Conservation (phyloP, 495 filamentous ascomycete genomes). For the Aspergillus kassunensis region DNA sequence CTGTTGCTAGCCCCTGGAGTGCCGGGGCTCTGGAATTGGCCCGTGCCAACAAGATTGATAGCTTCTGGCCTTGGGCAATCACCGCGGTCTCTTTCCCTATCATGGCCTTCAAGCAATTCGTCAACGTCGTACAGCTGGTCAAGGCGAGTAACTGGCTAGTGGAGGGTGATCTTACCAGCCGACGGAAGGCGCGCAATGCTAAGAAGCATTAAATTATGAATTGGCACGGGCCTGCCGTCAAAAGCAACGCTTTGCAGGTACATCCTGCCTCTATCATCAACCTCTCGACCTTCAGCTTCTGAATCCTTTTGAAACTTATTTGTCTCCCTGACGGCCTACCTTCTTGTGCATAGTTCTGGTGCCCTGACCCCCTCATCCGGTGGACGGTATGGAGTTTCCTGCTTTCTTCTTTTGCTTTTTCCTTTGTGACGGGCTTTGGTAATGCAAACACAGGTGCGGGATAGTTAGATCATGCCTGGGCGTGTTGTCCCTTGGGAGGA, state of each 20-base stretch:
- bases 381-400: conserved; percentile 15
- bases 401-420: conserved; percentile 11
- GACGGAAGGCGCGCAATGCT: conserved; percentile 20
- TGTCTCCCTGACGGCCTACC: conserved; percentile 1
- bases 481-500: conserved; percentile 12
- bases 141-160: conserved; percentile 91
- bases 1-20: conserved; percentile 82
- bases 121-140: conserved; percentile 91
- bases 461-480: conserved; percentile 8
- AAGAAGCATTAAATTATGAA: conserved; percentile 25
- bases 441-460: not conserved
- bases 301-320: not conserved
- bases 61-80: conserved; percentile 80
- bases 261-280: not conserved
- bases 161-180: conserved; percentile 65
- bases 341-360: conserved; percentile 39
- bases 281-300: not conserved
- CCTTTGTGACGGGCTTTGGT: not conserved
- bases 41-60: conserved; percentile 89
- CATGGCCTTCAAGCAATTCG: conserved; percentile 86
- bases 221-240: not conserved
- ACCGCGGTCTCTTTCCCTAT: conserved; percentile 76
- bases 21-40: conserved; percentile 89
- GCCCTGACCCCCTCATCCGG: conserved; percentile 33
- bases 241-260: not conserved